Evolutionary conservation across 1,139 yeast species (phyloP), one percentile per base, ranked within the genome.

Genomic region (Sugiyamaella neomexicana): DNA sequence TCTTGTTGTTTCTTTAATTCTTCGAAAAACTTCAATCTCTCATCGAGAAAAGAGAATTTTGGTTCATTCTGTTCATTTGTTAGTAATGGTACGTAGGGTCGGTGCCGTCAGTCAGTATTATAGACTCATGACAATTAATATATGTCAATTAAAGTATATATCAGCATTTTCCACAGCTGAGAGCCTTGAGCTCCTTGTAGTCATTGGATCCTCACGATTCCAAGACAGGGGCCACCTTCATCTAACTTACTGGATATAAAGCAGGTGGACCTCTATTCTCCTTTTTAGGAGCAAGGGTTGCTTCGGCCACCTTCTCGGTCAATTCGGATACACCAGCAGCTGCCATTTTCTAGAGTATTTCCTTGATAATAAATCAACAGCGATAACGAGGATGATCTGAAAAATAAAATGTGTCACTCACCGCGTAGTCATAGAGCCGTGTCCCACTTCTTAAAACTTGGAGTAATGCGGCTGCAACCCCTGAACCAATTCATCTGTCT

Each of bases 21-120:
- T 54, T 90, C 96, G 68, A 91, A 95, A 62, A 91, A 71, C 65
- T 80, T 75, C 67, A 86, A 77, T 75, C 99, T 86, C 60, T 85
- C 82, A 38, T 84, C 90, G 64, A 95, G 80, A 69, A 86, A 93
- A 59, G 75, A 82, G 25, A 97, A 97, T 72, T 85, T 85, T 29
- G 97, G 96, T 59, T 85, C 64, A 43, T 62, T 56, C 65, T 63
- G 37, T 10, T n/a, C 5, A 29, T 16, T 53, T 56, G 34, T 29
- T 29, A 29, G 42, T 16, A 23, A n/a, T n/a, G n/a, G n/a, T n/a
- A n/a, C n/a, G n/a, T n/a, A n/a, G n/a, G n/a, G n/a, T n/a, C n/a
- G n/a, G n/a, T n/a, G n/a, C n/a, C n/a, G n/a, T n/a, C n/a, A n/a
- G n/a, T 3, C 25, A 20, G 25, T 20, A 20, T 20, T 20, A 20